Evolutionary conservation across 2,329 filamentous ascomycete species (phyloP), one percentile per base, ranked within the genome.

Genomic region (Rhynchosporium secalis): DNA sequence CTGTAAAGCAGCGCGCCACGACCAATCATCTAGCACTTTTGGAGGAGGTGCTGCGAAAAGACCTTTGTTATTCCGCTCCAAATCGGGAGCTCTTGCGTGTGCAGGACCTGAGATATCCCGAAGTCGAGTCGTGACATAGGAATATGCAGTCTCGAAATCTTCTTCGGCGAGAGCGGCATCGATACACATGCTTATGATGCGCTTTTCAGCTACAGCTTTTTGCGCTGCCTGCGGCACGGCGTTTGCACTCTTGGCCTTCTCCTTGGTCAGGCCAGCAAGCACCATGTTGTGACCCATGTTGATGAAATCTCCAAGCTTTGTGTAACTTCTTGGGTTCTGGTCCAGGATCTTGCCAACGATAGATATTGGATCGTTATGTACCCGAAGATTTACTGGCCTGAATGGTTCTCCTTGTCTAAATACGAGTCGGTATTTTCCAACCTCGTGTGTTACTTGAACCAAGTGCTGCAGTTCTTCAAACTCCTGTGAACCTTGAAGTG

Each of bases 71-170:
- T 63, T 60, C 7, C 66, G 56, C 26, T 67, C 62, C 33, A 70
- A 64, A 9, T 71, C 63, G 13, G 64, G 62, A 28, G 59, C 60
- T 9, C 66, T 62, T 46, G 48, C 65, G 58, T 68, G 69, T 15
- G 72, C 62, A 58, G 68, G 65, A 70, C 72, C 68, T 68, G 72
- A 69, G 33, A 75, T 71, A 8, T 76, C 73, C 7, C 81, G 79
- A 0, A 95, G 79, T 28, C 88, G 84, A 71, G 86, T 92, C 52
- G 91, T 83, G 1, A 93, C 87, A 71, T 91, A 94, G 0, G 90
- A 93, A 73, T 94, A 95, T 10, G 91, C 91, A 0, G 91, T 95
- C 72, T 96, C 91, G 65, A 95, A 95, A 72, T 86, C 91, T 66
- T 92, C 87, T 72, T 93, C 90, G 9, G 81, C 80, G 1, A 95